Base-by-base conservation (phyloP, 768 basidiomycete genomes). In the Amanita jacksonii region DNA sequence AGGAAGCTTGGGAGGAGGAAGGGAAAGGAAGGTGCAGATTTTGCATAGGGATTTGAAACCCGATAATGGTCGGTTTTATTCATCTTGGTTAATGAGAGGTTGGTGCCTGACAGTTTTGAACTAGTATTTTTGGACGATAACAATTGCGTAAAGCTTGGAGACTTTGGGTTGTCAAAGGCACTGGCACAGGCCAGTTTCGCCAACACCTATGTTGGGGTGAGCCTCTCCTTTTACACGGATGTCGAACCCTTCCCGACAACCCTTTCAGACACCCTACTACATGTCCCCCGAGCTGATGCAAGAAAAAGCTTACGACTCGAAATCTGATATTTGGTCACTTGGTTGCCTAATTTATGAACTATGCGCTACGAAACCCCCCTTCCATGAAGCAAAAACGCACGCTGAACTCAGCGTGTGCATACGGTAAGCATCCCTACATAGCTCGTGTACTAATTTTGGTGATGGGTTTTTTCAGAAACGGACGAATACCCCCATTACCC, bases 221-320 rank as follows among this genome's bases (percentile, higher is more conserved):
- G 87, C 45, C 16, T 35, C 36, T 19, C 19, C 10, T 16, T 8
- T 19, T 28, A 2, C 20, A 25, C 15, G 38, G 38, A 33, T 28
- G 27, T 15, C 19, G 36, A 15, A 36, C 23, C 25, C 49, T n/a
- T n/a, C n/a, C 44, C 16, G 27, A 18, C 16, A 10, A 39, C 27
- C 16, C n/a, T n/a, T n/a, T n/a, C 54, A 97, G 92, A 99, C 96
- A 3, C 96, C 96, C 3, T 93, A 98, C 59, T 98, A 99, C 67
- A 98, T 99, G 96, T 96, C 92, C 1, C 96, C 96, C 0, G 94
- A 99, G 61, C 74, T 98, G 25, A 90, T 97, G 77, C 89, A 88
- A 66, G 94, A 98, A 59, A 92, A 89, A 59, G 79, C 89, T 3
- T 99, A 99, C 63, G 96, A 97, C 64, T 85, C 89, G 5, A 99